Evolutionary conservation across 352 stramenopile genomes (phyloP).

Genomic region (Elongisporangium anandrum): DNA sequence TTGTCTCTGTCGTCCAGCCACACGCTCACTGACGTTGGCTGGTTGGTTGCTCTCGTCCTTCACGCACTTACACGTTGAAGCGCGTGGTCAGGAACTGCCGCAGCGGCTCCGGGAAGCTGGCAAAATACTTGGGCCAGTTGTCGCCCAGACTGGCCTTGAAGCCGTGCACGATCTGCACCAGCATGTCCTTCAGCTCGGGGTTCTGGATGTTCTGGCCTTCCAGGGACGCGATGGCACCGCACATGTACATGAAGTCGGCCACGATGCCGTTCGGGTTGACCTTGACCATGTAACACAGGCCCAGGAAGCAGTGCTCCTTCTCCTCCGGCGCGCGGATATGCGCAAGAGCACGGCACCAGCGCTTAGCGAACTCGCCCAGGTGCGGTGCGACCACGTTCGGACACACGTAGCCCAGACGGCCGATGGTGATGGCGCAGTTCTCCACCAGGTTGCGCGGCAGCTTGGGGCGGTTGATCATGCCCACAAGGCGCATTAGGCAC

Average conservation of each 20-base stretch:
- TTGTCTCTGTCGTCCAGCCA: conserved; percentile 1
- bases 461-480: conserved; percentile 87
- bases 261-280: conserved; percentile 87
- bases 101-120: conserved; percentile 75
- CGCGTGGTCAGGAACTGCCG: conserved; percentile 74
- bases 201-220: conserved; percentile 78
- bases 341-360: conserved; percentile 83
- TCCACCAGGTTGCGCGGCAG: conserved; percentile 85
- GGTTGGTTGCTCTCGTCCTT: conserved; percentile 4
- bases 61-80: conserved; percentile 66
- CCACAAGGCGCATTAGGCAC: conserved; percentile 62
- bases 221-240: conserved; percentile 81
- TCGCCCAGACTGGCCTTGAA: conserved; percentile 87
- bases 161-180: conserved; percentile 85
- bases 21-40: not conserved
- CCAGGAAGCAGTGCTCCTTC: conserved; percentile 89
- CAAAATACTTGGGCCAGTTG: conserved; percentile 85
- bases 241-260: conserved; percentile 89
- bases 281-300: conserved; percentile 90
- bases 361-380: conserved; percentile 84
- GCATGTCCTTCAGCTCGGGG: conserved; percentile 76
- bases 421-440: conserved; percentile 90
- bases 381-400: conserved; percentile 76
- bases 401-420: conserved; percentile 83
- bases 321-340: conserved; percentile 81